Evolutionary conservation across 306 rosid genomes (phyloP).

Genomic region (Parietaria judaica): DNA sequence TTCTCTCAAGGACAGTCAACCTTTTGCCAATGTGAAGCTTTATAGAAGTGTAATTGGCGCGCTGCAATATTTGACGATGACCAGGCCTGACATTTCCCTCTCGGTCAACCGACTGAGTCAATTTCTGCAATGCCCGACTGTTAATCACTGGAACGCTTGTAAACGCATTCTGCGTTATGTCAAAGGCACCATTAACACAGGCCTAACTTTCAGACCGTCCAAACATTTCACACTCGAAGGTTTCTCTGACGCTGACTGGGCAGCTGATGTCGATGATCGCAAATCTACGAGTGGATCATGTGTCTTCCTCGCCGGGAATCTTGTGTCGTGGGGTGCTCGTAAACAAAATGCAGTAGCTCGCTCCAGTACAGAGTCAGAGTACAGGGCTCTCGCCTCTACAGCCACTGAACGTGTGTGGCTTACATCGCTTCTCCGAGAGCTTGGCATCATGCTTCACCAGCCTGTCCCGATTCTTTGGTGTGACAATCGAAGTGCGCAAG

Average conservation of each 20-base stretch:
- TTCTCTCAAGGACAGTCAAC: background rate
- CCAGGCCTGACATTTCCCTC: background rate
- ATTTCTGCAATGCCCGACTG: background rate
- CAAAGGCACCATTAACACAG: background rate
- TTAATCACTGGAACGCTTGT: background rate
- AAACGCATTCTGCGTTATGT: background rate
- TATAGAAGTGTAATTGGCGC: background rate
- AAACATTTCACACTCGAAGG: background rate
- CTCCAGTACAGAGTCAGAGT: background rate
- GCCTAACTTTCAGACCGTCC: background rate
- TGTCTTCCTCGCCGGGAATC: too few relatives aligned
- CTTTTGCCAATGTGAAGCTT: background rate
- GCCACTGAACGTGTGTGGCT: background rate
- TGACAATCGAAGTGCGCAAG: too few relatives aligned
- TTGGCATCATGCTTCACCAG: too few relatives aligned
- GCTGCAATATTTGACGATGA: background rate
- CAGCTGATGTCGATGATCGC: background rate
- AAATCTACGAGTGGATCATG: background rate
- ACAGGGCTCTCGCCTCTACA: too few relatives aligned
- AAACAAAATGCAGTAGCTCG: background rate
- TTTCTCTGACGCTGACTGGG: background rate
- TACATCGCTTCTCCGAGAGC: too few relatives aligned
- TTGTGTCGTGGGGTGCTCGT: background rate
- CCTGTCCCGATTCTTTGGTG: too few relatives aligned
- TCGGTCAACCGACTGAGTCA: background rate